Percentiles rank a stretch among this genome's conserved stretches.
phyloP scores from a whole-genome alignment of 176 grass and related monocot species.

The Metroxylon sagu region DNA sequence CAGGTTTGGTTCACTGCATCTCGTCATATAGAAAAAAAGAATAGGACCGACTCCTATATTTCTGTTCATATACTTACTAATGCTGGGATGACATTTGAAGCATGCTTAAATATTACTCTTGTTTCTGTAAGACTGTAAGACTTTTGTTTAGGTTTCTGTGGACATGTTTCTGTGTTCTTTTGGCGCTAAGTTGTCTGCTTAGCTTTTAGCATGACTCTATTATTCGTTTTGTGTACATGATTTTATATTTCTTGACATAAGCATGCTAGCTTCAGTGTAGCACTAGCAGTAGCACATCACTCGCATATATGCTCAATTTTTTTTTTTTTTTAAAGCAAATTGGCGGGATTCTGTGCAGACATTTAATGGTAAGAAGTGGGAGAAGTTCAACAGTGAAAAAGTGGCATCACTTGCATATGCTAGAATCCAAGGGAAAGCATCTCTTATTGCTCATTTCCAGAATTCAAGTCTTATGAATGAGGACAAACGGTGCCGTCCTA shows the following conservation, averaged over 20 bases:
- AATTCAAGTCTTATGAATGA: constrained; percentile 99
- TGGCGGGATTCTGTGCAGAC: constrained; percentile 32
- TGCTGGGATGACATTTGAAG: no score
- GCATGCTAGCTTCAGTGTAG: background rate
- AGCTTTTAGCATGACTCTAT: no score
- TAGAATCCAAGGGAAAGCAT: constrained; percentile 78
- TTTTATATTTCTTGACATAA: no score
- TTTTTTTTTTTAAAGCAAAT: background rate
- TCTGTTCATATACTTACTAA: no score
- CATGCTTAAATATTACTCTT: no score
- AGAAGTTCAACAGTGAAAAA: constrained; percentile 98
- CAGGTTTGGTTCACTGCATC: constrained; percentile 40
- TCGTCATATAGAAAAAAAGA: no score
- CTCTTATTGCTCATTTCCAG: constrained; percentile 86
- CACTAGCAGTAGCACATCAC: background rate
- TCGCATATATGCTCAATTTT: constrained; percentile 8
- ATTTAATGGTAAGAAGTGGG: constrained; percentile 96
- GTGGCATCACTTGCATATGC: constrained; percentile 96
- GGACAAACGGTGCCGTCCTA: constrained; percentile 92
- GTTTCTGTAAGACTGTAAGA: no score
- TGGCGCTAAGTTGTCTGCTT: no score
- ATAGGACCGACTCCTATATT: no score
- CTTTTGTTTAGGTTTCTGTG: no score
- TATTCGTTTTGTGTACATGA: no score
- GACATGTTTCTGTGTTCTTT: no score